phyloP scores from a whole-genome alignment of 2,329 filamentous ascomycete genomes.

The Pyricularia pennisetigena region DNA sequence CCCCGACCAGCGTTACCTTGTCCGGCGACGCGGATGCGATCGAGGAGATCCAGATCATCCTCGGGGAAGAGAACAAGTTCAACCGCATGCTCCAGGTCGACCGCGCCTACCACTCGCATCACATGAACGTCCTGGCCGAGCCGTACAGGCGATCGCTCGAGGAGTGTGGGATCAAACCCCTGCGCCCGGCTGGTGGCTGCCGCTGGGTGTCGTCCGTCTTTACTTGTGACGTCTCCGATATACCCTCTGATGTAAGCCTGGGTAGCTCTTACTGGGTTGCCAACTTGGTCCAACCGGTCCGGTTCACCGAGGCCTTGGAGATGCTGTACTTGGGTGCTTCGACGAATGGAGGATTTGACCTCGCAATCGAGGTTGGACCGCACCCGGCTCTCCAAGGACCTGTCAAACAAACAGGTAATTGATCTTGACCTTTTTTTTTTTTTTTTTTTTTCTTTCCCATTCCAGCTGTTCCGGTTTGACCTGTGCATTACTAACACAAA shows the following conservation, averaged over 20 bases:
- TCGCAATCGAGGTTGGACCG: slow-evolving; percentile 33
- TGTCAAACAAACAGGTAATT: slow-evolving; percentile 10
- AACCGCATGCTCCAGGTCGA: slow-evolving; percentile 13
- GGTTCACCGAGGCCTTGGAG: slow-evolving; percentile 21
- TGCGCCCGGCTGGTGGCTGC: background rate
- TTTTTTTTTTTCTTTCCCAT: too few species aligned
- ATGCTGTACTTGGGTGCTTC: background rate
- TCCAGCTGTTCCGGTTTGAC: slow-evolving; percentile 9
- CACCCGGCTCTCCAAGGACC: slow-evolving; percentile 24
- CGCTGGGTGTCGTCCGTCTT: background rate
- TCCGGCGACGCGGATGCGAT: slow-evolving; percentile 24
- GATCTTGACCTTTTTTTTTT: background rate
- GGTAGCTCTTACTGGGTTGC: slow-evolving; percentile 30
- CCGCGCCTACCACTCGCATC: slow-evolving; percentile 18
- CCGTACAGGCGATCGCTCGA: background rate
- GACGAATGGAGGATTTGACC: slow-evolving; percentile 21
- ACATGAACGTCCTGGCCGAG: slow-evolving; percentile 8
- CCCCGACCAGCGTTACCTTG: slow-evolving; percentile 26
- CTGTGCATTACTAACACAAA: too few species aligned
- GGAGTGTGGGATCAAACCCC: background rate
- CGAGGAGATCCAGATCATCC: slow-evolving; percentile 9
- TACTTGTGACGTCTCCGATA: background rate
- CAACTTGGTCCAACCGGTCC: slow-evolving; percentile 34
- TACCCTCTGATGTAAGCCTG: background rate
- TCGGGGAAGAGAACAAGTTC: slow-evolving; percentile 8